phyloP scores from a whole-genome alignment of 352 stramenopile species.

The Sclerospora graminicola region DNA sequence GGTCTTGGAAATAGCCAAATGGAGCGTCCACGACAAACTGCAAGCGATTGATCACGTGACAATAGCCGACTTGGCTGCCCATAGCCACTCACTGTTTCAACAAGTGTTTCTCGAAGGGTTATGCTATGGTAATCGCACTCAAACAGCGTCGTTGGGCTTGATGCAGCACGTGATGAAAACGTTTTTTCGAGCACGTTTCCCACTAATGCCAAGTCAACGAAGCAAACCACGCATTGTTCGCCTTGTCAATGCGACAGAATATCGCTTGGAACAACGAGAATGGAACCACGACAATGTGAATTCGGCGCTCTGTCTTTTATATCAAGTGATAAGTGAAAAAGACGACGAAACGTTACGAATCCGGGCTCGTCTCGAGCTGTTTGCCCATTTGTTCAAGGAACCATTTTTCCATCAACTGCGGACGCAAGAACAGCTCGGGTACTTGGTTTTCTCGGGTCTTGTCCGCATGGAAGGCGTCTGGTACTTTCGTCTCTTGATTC shows the following conservation, averaged over 20 bases:
- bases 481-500: conserved; percentile 71
- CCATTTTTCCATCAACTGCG: conserved; percentile 89
- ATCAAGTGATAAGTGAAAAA: conserved; percentile 48
- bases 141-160: conserved; percentile 13
- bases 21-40: conserved; percentile 82
- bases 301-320: conserved; percentile 63
- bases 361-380: conserved; percentile 53
- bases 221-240: conserved; percentile 43
- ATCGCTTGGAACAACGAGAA: conserved; percentile 39
- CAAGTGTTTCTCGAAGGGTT: conserved; percentile 63
- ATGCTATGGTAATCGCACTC: conserved; percentile 61
- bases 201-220: conserved; percentile 37
- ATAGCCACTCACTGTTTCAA: conserved; percentile 51
- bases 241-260: conserved; percentile 37
- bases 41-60: conserved; percentile 49
- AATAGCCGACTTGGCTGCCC: conserved; percentile 34
- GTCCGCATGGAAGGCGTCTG: conserved; percentile 37
- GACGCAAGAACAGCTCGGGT: conserved; percentile 89
- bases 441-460: conserved; percentile 69
- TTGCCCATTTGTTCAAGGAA: conserved; percentile 85
- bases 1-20: conserved; percentile 65
- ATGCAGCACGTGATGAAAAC: conserved; percentile 36
- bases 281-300: conserved; percentile 72
- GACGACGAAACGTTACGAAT: conserved; percentile 30
- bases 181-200: conserved; percentile 26